Base-by-base conservation (phyloP, 306 rosid genomes). In the Astragalus membranaceus region DNA sequence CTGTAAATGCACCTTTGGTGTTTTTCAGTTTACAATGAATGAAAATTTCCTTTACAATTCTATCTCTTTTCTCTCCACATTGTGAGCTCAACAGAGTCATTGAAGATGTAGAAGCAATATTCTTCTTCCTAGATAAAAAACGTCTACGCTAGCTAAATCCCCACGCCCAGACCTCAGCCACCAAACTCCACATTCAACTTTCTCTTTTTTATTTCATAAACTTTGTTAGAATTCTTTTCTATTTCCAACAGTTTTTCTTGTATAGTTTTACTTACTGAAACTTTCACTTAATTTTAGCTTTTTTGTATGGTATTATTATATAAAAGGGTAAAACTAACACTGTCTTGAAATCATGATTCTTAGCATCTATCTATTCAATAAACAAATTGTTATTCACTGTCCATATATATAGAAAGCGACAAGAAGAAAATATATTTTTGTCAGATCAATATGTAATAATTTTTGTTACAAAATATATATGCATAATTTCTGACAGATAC, bases 401-500 rank as follows among this genome's bases (percentile, higher is more conserved):
- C 46, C 79, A 55, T 67, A 66, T 48, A 67, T 61, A 63, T 16
- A 47, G 55, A 69, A 76, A 77, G 29, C 55, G 64, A 82, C 61
- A 57, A 75, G 35, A 52, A 67, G 11, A 64, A 52, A 65, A 70
- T 64, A 69, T 39, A 69, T 5, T 30, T 64, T 50, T 74, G 80
- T 77, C 80, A 74, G 64, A 59, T 64, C 44, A 65, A 53, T 20
- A 20, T 64, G 70, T 58, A 44, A 74, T 68, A 43, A 57, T 66
- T 0, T 64, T 56, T 49, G 55, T 66, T 37, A 46, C 70, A 65
- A 80, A n/a, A n/a, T n/a, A n/a, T 12, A 52, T 43, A 75, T 79
- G 82, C 80, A 64, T 62, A 10, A 42, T 68, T 60, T 68, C 53
- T 83, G 84, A 78, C 84, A 87, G 80, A 81, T 85, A 87, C 89